Evolutionary conservation across 2,329 filamentous ascomycete species (phyloP), one percentile per base, ranked within the genome.

Genomic region (Zymoseptoria brevis): DNA sequence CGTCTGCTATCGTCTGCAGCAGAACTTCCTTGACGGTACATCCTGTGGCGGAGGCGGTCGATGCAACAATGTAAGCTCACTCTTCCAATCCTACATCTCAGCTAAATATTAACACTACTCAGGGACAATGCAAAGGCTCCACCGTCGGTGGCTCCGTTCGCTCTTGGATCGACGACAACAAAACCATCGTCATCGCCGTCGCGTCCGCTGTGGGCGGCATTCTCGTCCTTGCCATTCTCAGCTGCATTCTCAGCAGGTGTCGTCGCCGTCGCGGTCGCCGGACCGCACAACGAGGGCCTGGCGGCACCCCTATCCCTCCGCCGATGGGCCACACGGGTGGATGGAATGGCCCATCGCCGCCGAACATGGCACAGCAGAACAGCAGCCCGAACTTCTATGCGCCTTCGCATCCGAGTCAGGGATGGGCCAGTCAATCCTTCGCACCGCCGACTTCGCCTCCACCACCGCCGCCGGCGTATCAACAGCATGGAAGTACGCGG

Each of bases 1-100:
- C 59, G 79, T 81, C 7, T 96, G 90, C 74, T 86, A 88, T 61
- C 82, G 82, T 21, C 83, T 95, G 76, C 87, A 89, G 72, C 91
- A 96, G 72, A 94, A 95, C 75, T 97, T 96, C 75, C 79, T 97
- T 29, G 94, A 99, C 71, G 94, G 94, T 19, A 97, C 94, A 0
- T 77, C 83, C 1, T 99, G 94, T 72, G 81, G 85, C 56, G 88
- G 87, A 19, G 89, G 90, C 57, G 94, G 94, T 6, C 80, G 78
- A 58, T 99, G 94, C 74, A 72, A 74, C 55, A 93, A 92, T 67
- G 80, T 82, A 74, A 77, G 79, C 16, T 74, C 50, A 55, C 13
- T 19, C 19, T 21, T 19, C 35, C 24, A 24, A 50, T 30, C 22
- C 48, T 29, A 29, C 8, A 50, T n/a, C 13, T 16, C 57, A 6